Evolutionary conservation across 495 filamentous ascomycete genomes (phyloP), one percentile per base, ranked within the genome.

Genomic region (Xanthoparmelia taractica): DNA sequence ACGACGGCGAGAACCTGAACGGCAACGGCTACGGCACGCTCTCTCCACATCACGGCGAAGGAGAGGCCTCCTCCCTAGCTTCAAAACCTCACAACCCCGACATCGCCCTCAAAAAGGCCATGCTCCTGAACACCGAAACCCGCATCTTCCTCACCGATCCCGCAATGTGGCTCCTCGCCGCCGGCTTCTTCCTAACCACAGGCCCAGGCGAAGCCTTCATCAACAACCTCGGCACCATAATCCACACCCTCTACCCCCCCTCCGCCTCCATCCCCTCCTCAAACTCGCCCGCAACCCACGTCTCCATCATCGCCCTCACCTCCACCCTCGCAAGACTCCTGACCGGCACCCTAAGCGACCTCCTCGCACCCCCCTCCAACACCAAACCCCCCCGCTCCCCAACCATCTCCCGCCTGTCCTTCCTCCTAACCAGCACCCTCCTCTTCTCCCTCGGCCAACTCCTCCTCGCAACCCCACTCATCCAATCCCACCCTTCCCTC

Each of bases 201-300:
- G 94, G 94, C 5, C 92, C 94, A 0, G 92, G 93, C 25, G 94
- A 98, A 78, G 87, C 92, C 12, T 98, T 96, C 74, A 91, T 97
- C 69, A 98, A 97, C 76, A 98, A 98, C 67, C 74, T 98, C 55
- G 94, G 94, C 50, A 96, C 93, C 27, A 86, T 98, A 63, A 90
- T 96, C 69, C 87, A 88, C 64, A 92, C 94, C 2, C 78, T 97
- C 13, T 89, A 86, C 60, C 86, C 90, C 0, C 82, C 84, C 15
- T 73, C 77, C 13, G 77, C 79, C 40, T 64, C 76, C n/a, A 70
- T 76, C 11, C 72, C 79, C 27, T 79, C 84, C 58, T 86, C 86
- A 4, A 87, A 85, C 40, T 77, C 78, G 25, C 83, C 92, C 4
- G 91, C 92, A 37, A 96, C 89, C 3, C 92, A 98, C 71, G 90